phyloP scores from a whole-genome alignment of 2,329 filamentous ascomycete species.

The Lecanosticta acicola region DNA sequence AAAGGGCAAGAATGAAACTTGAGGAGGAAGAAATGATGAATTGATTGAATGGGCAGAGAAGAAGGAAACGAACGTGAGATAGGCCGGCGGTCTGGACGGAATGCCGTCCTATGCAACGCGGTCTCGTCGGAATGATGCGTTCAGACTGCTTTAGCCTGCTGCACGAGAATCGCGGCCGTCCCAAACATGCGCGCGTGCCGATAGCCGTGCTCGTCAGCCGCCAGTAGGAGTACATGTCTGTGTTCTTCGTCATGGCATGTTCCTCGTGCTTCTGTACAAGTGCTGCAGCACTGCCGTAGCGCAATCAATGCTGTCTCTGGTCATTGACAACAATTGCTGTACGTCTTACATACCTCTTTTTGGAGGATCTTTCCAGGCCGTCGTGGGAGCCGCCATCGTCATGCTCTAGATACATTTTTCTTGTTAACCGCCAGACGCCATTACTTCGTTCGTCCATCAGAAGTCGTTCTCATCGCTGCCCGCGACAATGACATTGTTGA shows the following conservation, averaged over 20 bases:
- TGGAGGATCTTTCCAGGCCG: slow-evolving; percentile 7
- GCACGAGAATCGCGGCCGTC: neutral
- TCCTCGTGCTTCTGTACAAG: no score
- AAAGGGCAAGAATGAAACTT: neutral
- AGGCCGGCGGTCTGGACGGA: no score
- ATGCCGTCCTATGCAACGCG: no score
- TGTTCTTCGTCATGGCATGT: neutral
- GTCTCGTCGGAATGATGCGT: neutral
- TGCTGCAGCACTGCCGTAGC: neutral
- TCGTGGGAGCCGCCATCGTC: slow-evolving; percentile 10
- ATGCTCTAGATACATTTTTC: slow-evolving; percentile 2
- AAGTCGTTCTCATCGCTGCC: slow-evolving; percentile 84
- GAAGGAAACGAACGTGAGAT: no score
- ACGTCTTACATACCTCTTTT: slow-evolving; percentile 18
- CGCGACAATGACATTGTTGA: slow-evolving; percentile 91
- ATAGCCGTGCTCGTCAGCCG: slow-evolving; percentile 8
- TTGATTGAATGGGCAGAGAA: no score
- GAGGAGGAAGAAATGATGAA: neutral
- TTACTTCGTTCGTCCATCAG: slow-evolving; percentile 36
- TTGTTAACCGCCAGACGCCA: neutral
- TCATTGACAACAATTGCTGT: slow-evolving; percentile 7
- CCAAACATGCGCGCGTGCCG: neutral
- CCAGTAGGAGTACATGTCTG: neutral
- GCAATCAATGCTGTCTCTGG: neutral
- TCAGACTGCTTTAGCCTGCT: neutral